Evolutionary conservation across 2,329 filamentous ascomycete genomes (phyloP), one percentile per base, ranked within the genome.

Genomic region (Ascochyta koolunga): DNA sequence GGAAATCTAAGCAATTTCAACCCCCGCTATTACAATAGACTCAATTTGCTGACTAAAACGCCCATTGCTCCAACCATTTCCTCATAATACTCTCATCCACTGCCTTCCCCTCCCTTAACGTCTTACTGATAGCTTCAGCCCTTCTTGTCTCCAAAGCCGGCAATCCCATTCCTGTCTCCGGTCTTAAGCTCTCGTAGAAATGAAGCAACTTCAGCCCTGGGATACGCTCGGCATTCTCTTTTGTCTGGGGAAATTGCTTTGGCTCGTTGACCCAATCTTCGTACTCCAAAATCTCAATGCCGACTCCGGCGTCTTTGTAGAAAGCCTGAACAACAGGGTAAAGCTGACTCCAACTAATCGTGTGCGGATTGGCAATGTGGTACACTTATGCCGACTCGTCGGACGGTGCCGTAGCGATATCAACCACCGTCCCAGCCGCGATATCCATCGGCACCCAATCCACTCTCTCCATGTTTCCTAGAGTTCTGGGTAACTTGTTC

Each of bases 381-480:
- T 22, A 53, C 1, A 56, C 52, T 25, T 42, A 32, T 7, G 42
- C 35, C 1, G 2, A 18, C 18, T 52, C 51, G 31, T 18, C 13
- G 24, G 18, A 16, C 7, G 22, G n/a, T 13, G 35, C 19, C 8
- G 41, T 50, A 4, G 52, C 46, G 19, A 50, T 27, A 22, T 55
- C 52, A 16, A 55, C 27, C 1, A 55, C 42, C 5, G 52, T 32
- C 11, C 35, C 52, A 9, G 52, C 52, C 10, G 52, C 52, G 9
- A 46, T 16, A 13, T 67, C 63, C 36, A 65, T 58, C 1, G 66
- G 66, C 1, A 70, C 53, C 68, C 68, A 71, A 31, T 70, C 66
- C 0, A 70, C 57, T 6, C 43, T 39, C 13, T 67, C 52, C 41
- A 65, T 25, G 36, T 54, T 40, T 11, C 62, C 60, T 9, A 68